Conservation (phyloP, 192 early-diverging fungal genomes). For the Backusella psychrophila region DNA sequence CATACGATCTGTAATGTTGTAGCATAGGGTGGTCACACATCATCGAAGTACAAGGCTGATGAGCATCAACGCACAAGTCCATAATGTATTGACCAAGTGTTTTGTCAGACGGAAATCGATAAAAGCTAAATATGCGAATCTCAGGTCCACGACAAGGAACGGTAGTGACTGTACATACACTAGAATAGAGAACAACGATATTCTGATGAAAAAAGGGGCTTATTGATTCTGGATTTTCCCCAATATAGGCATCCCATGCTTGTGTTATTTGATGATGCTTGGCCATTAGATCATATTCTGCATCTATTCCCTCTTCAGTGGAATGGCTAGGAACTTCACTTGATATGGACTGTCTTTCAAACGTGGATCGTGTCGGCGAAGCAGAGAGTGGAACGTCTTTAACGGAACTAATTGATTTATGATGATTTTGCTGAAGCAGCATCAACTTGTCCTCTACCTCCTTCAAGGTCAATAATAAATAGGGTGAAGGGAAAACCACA, state of each 20-base stretch:
- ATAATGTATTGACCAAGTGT: slow-evolving; percentile 88
- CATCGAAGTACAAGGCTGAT: slow-evolving; percentile 60
- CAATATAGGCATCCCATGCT: slow-evolving; percentile 54
- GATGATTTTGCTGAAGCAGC: slow-evolving; percentile 31
- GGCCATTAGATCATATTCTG: slow-evolving; percentile 39
- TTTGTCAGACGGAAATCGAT: slow-evolving; percentile 73
- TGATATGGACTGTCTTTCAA: slow-evolving; percentile 26
- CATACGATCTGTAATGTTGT: slow-evolving; percentile 84
- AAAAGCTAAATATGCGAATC: slow-evolving; percentile 81
- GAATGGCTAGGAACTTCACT: background rate
- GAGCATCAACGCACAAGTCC: slow-evolving; percentile 72
- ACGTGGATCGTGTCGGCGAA: slow-evolving; percentile 17
- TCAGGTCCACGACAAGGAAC: slow-evolving; percentile 70
- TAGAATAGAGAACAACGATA: slow-evolving; percentile 73
- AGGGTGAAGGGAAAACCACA: slow-evolving; percentile 85
- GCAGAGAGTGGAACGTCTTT: background rate
- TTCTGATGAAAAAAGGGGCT: slow-evolving; percentile 74
- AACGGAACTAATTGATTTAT: background rate
- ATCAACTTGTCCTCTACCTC: slow-evolving; percentile 53
- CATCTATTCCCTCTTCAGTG: slow-evolving; percentile 24
- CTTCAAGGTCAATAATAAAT: slow-evolving; percentile 66
- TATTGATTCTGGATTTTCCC: slow-evolving; percentile 58
- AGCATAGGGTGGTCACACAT: slow-evolving; percentile 77
- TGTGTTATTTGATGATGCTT: slow-evolving; percentile 41
- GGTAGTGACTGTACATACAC: slow-evolving; percentile 57